Conservation (phyloP, 352 stramenopile species). For the Elongisporangium anandrum region DNA sequence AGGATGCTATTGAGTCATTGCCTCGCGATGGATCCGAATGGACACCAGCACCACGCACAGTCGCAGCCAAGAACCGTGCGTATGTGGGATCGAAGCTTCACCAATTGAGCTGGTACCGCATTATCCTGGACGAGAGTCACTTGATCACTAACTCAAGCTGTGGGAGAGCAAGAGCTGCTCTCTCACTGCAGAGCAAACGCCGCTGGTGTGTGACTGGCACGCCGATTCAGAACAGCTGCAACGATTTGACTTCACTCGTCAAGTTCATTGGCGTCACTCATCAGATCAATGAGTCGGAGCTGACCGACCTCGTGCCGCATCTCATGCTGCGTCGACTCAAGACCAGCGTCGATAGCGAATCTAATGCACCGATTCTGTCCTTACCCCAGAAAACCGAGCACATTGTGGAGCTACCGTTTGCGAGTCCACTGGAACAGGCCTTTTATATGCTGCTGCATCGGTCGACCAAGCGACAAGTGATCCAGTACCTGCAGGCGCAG, state of each 20-base stretch:
- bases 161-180: slow-evolving; percentile 51
- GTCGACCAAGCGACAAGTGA: slow-evolving; percentile 71
- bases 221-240: slow-evolving; percentile 85
- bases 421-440: slow-evolving; percentile 70
- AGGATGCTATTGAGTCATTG: slow-evolving; percentile 3
- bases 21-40: slow-evolving; percentile 8
- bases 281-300: slow-evolving; percentile 48
- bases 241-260: slow-evolving; percentile 85
- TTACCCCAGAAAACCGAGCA: slow-evolving; percentile 64
- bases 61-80: slow-evolving; percentile 7
- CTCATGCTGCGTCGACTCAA: slow-evolving; percentile 88
- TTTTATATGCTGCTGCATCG: slow-evolving; percentile 79
- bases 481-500: slow-evolving; percentile 64
- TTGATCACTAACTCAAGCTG: slow-evolving; percentile 85
- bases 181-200: slow-evolving; percentile 60
- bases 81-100: slow-evolving; percentile 62
- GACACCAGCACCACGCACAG: slow-evolving; percentile 6
- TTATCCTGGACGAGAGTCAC: slow-evolving; percentile 89
- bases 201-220: slow-evolving; percentile 90
- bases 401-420: slow-evolving; percentile 46
- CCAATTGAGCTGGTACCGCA: slow-evolving; percentile 74
- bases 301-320: slow-evolving; percentile 68
- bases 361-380: slow-evolving; percentile 47
- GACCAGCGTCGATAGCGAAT: slow-evolving; percentile 39
- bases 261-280: slow-evolving; percentile 80